Evolutionary conservation across 2,329 filamentous ascomycete species (phyloP), one percentile per base, ranked within the genome.

Genomic region (Curvularia hawaiiensis): DNA sequence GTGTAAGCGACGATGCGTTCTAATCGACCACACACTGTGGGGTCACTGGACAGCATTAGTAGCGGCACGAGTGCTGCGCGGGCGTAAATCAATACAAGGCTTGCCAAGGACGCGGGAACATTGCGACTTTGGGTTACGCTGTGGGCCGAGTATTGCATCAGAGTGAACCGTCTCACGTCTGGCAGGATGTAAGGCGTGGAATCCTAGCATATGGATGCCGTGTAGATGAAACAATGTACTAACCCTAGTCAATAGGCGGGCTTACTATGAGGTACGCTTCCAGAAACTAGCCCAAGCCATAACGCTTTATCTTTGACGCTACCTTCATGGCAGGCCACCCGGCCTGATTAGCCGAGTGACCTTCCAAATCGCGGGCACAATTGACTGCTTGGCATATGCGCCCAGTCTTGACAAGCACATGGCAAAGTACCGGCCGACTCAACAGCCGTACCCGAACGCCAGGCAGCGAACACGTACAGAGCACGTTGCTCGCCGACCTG

Each of bases 341-440:
- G 31, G 24, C 9, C 10, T 52, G 43, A 39, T 45, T 45, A 40
- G 35, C 50, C 54, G 31, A 54, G 16, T 48, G 30, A 57, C 50
- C 54, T 57, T 52, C 50, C 54, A 44, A 26, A 54, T 50, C 43
- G 45, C 50, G 50, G 47, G 20, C 47, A 48, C 47, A 54, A 33
- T 14, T 26, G 33, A 20, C 38, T 16, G 22, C 38, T 50, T 18
- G 38, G 31, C 24, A 44, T 18, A 12, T 20, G 22, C 39, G 30
- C 35, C 33, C 44, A 48, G 10, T 14, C 24, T 33, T 16, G 22
- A 28, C 24, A 44, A 14, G 41, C 44, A 53, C 38, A 22, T 49
- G 18, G 30, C 38, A 33, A 40, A 44, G 9, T 54, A 26, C 54
- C 40, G 26, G 11, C 31, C 24, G 20, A 43, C 16, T 26, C 24